Conservation (phyloP, 805 yeast species). For the Hanseniaspora thailandica region DNA sequence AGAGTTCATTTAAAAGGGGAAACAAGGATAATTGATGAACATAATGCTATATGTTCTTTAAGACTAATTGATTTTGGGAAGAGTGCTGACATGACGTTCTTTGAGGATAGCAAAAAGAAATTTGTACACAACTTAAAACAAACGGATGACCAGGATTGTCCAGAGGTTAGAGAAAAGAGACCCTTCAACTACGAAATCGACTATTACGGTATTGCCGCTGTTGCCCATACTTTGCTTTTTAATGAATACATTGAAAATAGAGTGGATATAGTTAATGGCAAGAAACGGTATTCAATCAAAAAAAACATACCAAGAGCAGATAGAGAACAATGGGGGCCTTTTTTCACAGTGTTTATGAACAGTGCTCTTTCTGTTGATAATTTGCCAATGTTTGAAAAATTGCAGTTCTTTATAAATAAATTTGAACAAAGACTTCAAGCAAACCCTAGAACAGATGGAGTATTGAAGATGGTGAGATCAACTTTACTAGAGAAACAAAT, state of each 20-base stretch:
- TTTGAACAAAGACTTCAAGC: background rate
- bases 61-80: conserved; percentile 68
- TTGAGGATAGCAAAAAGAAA: conserved; percentile 36
- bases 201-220: conserved; percentile 69
- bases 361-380: conserved; percentile 31
- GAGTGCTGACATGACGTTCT: conserved; percentile 53
- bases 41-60: background rate
- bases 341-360: conserved; percentile 56
- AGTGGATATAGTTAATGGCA: conserved; percentile 18
- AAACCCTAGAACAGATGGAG: background rate
- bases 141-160: conserved; percentile 58
- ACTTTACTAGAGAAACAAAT: background rate
- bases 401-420: background rate
- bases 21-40: conserved; percentile 18
- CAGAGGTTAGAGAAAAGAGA: conserved; percentile 46
- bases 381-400: conserved; percentile 33
- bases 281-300: conserved; percentile 40
- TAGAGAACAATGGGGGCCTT: conserved; percentile 44
- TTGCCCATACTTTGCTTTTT: conserved; percentile 61
- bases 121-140: conserved; percentile 48
- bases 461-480: background rate
- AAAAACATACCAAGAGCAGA: conserved; percentile 60
- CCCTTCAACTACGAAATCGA: conserved; percentile 76
- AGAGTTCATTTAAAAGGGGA: conserved; percentile 28
- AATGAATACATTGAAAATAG: conserved; percentile 48